These are phyloP conservation scores for Fusarium graminum DNA, from an alignment of 2,329 filamentous ascomycete genomes.

Conservation along the genomic window DNA sequence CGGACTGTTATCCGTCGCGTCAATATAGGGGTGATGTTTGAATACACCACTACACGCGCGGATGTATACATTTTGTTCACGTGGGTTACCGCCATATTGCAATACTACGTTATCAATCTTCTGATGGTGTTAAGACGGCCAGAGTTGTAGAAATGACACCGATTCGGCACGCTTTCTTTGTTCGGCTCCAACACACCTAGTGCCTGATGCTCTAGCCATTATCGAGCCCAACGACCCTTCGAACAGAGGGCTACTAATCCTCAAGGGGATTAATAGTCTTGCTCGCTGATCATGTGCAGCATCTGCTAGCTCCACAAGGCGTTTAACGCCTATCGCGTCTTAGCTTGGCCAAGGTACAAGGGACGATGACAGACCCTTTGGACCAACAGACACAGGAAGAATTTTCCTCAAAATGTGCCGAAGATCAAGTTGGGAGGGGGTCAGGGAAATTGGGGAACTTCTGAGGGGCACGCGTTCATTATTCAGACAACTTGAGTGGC, in stretches of 20 bases:
- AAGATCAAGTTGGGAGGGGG: slow-evolving; percentile 36
- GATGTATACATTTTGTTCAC: slow-evolving; percentile 23
- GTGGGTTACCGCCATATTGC: slow-evolving; percentile 3
- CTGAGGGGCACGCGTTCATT: slow-evolving; percentile 21
- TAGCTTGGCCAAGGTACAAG: slow-evolving; percentile 39
- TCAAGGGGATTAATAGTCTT: slow-evolving; percentile 46
- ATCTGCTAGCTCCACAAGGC: slow-evolving; percentile 50
- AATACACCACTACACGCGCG: slow-evolving; percentile 26
- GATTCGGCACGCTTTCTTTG: slow-evolving; percentile 24
- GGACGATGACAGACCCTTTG: slow-evolving; percentile 31
- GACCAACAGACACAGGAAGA: slow-evolving; percentile 43
- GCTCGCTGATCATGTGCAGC: slow-evolving; percentile 51
- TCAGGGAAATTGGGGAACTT: slow-evolving; percentile 19
- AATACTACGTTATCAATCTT: slow-evolving; percentile 7
- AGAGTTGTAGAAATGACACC: slow-evolving; percentile 18
- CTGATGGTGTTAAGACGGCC: slow-evolving; percentile 18
- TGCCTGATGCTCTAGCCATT: slow-evolving; percentile 36
- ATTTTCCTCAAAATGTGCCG: slow-evolving; percentile 37
- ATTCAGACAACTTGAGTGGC: slow-evolving; percentile 32
- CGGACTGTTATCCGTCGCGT: slow-evolving; percentile 31
- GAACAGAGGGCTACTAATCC: slow-evolving; percentile 43
- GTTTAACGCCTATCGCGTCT: slow-evolving; percentile 50
- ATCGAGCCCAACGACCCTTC: slow-evolving; percentile 32
- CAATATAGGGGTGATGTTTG: slow-evolving; percentile 19
- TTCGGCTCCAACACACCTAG: slow-evolving; percentile 18